Percentiles rank a stretch among this genome's conserved stretches.
Evolutionary conservation across 495 filamentous ascomycete species (phyloP).

Genomic region (Podospora australis): DNA sequence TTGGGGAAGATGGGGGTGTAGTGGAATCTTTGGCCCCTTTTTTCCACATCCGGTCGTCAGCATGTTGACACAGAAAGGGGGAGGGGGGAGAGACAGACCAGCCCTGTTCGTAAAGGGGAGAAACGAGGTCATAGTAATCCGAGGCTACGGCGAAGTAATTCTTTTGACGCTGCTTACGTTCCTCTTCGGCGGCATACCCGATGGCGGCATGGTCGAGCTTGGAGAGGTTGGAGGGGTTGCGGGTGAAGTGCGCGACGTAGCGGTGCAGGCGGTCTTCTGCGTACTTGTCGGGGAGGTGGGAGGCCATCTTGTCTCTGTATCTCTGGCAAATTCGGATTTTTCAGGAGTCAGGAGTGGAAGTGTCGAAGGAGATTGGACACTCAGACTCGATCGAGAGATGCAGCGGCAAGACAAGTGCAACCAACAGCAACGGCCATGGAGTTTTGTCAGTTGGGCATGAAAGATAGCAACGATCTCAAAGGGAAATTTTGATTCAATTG

Average conservation of each 20-base stretch:
- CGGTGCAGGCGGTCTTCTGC: neutral
- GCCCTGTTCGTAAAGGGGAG: slow-evolving; percentile 7
- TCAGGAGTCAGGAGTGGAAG: neutral
- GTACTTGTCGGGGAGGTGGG: slow-evolving; percentile 1
- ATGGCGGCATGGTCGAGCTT: slow-evolving; percentile 8
- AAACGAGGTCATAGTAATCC: slow-evolving; percentile 14
- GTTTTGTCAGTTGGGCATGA: neutral
- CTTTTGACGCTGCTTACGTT: slow-evolving; percentile 6
- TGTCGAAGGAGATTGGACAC: neutral
- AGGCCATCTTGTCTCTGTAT: too few species aligned
- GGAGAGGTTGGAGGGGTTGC: slow-evolving; percentile 1
- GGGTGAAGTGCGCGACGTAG: slow-evolving; percentile 9
- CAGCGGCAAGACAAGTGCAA: neutral
- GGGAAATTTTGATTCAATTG: neutral
- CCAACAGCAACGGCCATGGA: neutral
- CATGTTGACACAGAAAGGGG: neutral
- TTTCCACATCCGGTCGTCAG: neutral
- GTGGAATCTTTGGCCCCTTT: slow-evolving; percentile 18
- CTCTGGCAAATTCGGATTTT: neutral
- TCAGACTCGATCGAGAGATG: neutral
- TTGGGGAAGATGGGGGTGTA: slow-evolving; percentile 14
- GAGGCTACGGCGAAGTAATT: slow-evolving; percentile 7
- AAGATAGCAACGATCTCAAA: neutral
- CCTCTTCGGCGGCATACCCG: slow-evolving; percentile 10
- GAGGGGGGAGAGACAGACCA: slow-evolving; percentile 3